phyloP scores from a whole-genome alignment of 2,329 filamentous ascomycete genomes.

The Cladophialophora bantiana region DNA sequence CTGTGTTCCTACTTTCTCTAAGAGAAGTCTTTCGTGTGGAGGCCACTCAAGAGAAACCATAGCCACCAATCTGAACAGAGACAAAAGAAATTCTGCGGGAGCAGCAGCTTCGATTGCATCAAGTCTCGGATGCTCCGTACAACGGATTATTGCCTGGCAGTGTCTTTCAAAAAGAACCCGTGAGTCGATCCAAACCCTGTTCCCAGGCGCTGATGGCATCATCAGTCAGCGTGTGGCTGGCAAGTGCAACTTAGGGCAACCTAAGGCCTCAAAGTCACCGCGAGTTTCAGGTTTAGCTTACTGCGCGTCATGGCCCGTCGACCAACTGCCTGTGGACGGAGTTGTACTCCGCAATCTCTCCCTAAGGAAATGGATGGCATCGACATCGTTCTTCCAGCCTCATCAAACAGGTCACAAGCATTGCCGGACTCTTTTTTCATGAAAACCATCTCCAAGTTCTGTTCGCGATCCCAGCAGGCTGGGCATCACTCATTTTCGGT shows the following conservation, averaged over 20 bases:
- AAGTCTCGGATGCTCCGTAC: conserved; percentile 14
- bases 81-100: conserved; percentile 1
- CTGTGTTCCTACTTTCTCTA: neutral
- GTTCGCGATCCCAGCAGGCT: neutral
- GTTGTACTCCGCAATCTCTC: neutral
- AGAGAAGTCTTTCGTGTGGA: neutral
- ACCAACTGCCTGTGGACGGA: neutral
- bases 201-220: conserved; percentile 23
- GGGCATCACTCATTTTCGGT: neutral
- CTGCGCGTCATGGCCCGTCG: conserved; percentile 34
- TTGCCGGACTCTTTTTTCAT: neutral
- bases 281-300: conserved; percentile 28
- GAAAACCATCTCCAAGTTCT: neutral
- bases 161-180: neutral
- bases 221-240: conserved; percentile 34
- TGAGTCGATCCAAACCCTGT: conserved; percentile 13
- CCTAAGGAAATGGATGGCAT: neutral
- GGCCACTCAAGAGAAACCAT: neutral
- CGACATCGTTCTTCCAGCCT: conserved; percentile 1
- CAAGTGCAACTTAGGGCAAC: conserved; percentile 25
- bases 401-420: neutral
- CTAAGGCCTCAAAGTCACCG: conserved; percentile 10
- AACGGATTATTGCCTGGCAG: conserved; percentile 14
- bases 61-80: neutral
- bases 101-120: conserved; percentile 9